Evolutionary conservation across 768 basidiomycete species (phyloP).

Genomic region (Pleurotus platypus): DNA sequence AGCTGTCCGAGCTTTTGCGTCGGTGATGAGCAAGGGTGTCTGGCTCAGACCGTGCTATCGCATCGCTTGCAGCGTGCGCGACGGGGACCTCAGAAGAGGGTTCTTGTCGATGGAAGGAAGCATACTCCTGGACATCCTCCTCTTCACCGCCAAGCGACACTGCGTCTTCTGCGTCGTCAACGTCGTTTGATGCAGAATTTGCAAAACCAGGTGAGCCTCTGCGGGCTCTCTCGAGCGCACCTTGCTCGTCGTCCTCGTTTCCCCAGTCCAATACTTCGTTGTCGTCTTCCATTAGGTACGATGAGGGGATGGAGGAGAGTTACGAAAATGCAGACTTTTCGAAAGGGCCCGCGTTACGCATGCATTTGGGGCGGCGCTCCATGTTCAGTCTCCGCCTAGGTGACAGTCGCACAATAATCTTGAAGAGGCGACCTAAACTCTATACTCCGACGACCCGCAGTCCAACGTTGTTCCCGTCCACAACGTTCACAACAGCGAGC

Average conservation of each 20-base stretch:
- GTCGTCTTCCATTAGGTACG: constrained; percentile 55
- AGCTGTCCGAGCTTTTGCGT: neutral
- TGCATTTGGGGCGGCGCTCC: neutral
- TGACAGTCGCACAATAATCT: no score
- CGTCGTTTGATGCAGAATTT: constrained; percentile 31
- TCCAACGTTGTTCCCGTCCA: no score
- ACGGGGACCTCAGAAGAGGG: neutral
- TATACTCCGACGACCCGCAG: neutral
- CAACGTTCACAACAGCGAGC: neutral
- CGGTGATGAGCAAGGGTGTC: neutral
- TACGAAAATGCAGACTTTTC: no score
- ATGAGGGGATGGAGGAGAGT: constrained; percentile 13
- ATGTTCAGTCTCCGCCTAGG: no score
- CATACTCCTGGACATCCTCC: constrained; percentile 51
- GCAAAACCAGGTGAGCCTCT: constrained; percentile 5
- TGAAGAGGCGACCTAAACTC: neutral
- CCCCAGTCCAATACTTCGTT: constrained; percentile 71
- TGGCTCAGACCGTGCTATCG: neutral
- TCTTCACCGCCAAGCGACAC: constrained; percentile 75
- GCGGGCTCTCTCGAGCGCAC: constrained; percentile 9
- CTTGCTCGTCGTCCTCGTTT: constrained; percentile 40
- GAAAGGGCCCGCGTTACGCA: constrained; percentile 13
- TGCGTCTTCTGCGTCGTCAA: constrained; percentile 51
- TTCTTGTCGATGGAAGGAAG: constrained; percentile 25
- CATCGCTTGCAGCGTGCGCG: neutral